phyloP scores from a whole-genome alignment of 176 grass and related monocot species.

The Oryza rufipogon region DNA sequence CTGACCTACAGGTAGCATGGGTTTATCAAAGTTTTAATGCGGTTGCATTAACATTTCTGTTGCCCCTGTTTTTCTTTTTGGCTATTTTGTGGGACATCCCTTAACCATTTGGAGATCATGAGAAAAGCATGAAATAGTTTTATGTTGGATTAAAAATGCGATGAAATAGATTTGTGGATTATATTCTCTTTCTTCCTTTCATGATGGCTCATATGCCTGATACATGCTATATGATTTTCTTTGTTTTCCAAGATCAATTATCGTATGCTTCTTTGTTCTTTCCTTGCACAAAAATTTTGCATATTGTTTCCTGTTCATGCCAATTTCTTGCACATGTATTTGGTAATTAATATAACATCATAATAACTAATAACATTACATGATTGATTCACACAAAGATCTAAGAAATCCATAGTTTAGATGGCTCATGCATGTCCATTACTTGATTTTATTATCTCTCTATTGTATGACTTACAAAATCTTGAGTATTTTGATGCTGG shows the following conservation, averaged over 20 bases:
- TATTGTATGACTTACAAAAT: conserved; percentile 13
- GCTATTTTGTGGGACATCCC: conserved; percentile 17
- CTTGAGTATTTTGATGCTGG: background rate
- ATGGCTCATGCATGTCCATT: conserved; percentile 14
- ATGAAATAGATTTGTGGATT: background rate
- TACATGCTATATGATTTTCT: background rate
- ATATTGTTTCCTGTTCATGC: background rate
- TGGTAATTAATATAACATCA: background rate
- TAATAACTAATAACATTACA: conserved; percentile 8
- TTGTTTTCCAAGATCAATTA: background rate
- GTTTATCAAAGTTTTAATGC: conserved; percentile 20
- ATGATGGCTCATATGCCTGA: background rate
- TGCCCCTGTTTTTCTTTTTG: background rate
- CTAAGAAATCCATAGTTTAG: conserved; percentile 17
- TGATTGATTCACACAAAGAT: conserved; percentile 13
- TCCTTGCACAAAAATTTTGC: background rate
- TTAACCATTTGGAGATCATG: background rate
- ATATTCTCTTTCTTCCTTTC: background rate
- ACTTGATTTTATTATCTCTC: conserved; percentile 24
- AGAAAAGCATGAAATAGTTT: background rate
- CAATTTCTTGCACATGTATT: background rate
- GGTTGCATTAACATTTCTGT: conserved; percentile 22
- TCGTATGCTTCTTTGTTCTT: background rate
- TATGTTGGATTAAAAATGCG: conserved; percentile 14
- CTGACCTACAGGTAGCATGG: background rate